Base-by-base conservation (phyloP, 2,329 filamentous ascomycete species). In the Macrophomina pseudophaseolina region DNA sequence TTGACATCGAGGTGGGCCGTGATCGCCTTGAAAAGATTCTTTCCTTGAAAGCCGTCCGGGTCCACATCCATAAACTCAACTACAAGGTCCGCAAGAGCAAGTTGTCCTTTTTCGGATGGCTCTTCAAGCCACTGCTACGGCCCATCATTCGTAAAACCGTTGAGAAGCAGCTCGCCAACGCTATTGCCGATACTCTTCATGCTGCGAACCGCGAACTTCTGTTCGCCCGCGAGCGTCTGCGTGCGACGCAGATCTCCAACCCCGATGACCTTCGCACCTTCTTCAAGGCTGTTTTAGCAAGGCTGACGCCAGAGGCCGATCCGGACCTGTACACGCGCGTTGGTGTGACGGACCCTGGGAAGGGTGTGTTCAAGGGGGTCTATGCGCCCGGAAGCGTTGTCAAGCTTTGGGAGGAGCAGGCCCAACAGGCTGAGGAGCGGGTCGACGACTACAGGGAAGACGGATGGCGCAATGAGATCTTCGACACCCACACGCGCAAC, bases 371-470 rank as follows among this genome's bases (percentile, higher is more conserved):
- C 82, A 88, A 88, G 71, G 92, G 91, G 4, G 86, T 93, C 1
- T 97, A 97, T 80, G 90, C 94, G 0, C 94, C 94, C 0, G 94
- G 93, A 0, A 97, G 93, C 77, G 82, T 97, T 32, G 91, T 95
- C 62, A 93, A 91, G 80, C 79, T 97, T n/a, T 97, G 93, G 92
- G 87, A 94, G 70, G 90, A 93, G 70, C 91, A 97, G 79, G 93
- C 88, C 0, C 80, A 82, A 28, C 83, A 84, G 68, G 93, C 92
- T 0, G 84, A 84, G 23, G 91, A 96, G 77, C 85, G 88, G 48
- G 87, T 97, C 44, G 88, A 94, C 70, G 91, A 94, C 70, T 89
- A 88, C 74, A 86, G 89, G 65, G 82, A 82, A 54, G 88, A 85
- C 16, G 91, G 91, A 0, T 97, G 93, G 93, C 86, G 91, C 71